These are phyloP conservation scores for Hymenoscyphus occultus DNA, from an alignment of 2,329 filamentous ascomycete genomes.

Conservation along the genomic window DNA sequence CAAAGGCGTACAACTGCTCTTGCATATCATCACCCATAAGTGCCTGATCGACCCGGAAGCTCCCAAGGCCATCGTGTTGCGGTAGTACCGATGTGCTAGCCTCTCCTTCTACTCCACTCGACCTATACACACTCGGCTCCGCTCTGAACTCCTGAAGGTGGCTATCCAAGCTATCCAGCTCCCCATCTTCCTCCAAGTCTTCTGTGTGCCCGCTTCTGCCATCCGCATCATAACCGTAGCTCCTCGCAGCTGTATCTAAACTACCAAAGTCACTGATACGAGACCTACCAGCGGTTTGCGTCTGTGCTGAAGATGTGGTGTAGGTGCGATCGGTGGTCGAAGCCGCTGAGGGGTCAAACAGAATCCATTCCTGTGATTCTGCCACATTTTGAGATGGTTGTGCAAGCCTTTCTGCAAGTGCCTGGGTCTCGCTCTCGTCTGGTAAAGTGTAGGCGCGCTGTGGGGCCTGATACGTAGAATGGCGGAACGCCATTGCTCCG, in stretches of 20 bases:
- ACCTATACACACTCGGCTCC: conserved; percentile 39
- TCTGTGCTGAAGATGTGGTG: conserved; percentile 63
- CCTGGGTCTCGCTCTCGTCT: conserved; percentile 37
- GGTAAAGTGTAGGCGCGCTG: conserved; percentile 46
- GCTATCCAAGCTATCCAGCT: conserved; percentile 90
- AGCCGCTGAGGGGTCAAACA: conserved; percentile 76
- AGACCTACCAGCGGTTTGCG: conserved; percentile 66
- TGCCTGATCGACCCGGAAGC: conserved; percentile 67
- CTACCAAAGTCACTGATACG: conserved; percentile 79
- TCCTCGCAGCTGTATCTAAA: conserved; percentile 65
- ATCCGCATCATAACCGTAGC: conserved; percentile 54
- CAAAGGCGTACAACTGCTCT: conserved; percentile 85
- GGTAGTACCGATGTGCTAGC: conserved; percentile 65
- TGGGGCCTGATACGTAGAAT: conserved; percentile 52
- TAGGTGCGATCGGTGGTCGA: conserved; percentile 67
- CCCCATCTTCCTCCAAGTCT: conserved; percentile 61
- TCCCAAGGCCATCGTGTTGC: conserved; percentile 85
- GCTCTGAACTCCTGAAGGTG: conserved; percentile 86
- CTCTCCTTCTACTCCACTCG: conserved; percentile 17
- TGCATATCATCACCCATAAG: conserved; percentile 59
- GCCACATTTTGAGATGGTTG: conserved; percentile 44
- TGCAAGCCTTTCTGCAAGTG: conserved; percentile 19
- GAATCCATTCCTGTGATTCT: conserved; percentile 89
- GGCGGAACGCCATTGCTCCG: conserved; percentile 55
- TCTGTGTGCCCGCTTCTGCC: conserved; percentile 62